Conservation (phyloP, 257 asterid species). For the Leonotis leonurus region DNA sequence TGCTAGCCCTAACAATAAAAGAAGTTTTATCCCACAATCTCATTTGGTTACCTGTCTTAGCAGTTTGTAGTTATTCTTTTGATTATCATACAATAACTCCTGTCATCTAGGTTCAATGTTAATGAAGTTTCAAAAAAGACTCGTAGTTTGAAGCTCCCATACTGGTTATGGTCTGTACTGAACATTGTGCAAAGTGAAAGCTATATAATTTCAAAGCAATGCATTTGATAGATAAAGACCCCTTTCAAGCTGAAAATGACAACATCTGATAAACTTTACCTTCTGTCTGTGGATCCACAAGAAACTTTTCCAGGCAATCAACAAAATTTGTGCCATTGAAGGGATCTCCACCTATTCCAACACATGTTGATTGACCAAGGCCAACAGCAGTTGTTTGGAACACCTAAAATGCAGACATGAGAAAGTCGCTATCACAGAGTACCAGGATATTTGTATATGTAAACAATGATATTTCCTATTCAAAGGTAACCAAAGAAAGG, state of each 20-base stretch:
- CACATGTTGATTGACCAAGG: constrained; percentile 95
- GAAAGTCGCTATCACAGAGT: constrained; percentile 9
- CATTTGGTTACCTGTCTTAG: background rate
- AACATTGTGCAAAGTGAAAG: background rate
- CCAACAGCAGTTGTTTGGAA: constrained; percentile 99
- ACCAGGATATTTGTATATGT: background rate
- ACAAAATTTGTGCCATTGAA: constrained; percentile 95
- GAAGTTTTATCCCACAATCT: background rate
- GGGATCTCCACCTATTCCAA: constrained; percentile 98
- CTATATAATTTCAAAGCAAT: background rate
- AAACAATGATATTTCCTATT: background rate
- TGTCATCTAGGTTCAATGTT: background rate
- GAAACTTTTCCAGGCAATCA: constrained; percentile 79
- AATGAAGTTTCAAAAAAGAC: constrained; percentile 1
- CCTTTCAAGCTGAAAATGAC: background rate
- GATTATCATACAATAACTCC: background rate
- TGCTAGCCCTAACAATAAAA: background rate
- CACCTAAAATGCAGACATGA: constrained; percentile 41
- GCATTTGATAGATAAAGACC: background rate
- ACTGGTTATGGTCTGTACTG: background rate
- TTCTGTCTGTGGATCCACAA: constrained; percentile 93
- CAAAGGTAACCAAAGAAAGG: background rate
- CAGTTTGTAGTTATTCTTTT: background rate
- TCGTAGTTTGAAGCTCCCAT: background rate
- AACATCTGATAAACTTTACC: constrained; percentile 32